These are phyloP conservation scores for Syncephalastrum monosporum DNA, from an alignment of 371 early-diverging fungal species.

Conservation along the genomic window DNA sequence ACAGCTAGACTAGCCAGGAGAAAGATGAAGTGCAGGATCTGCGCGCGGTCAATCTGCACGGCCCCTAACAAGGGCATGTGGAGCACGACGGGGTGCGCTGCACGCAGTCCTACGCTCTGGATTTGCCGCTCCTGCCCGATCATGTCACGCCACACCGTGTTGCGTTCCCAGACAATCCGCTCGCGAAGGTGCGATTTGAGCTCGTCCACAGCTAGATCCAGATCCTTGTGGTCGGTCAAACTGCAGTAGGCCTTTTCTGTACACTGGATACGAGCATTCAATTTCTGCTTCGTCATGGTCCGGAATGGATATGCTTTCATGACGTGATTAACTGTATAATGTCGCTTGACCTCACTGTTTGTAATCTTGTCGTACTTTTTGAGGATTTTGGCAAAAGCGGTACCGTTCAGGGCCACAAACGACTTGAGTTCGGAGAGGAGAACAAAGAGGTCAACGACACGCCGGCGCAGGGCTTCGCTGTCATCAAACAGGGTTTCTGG, in stretches of 20 bases:
- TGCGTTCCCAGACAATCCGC: constrained; percentile 93
- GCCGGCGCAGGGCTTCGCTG: constrained; percentile 24
- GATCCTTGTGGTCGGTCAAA: constrained; percentile 34
- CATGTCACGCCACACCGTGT: constrained; percentile 98
- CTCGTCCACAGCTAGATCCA: constrained; percentile 68
- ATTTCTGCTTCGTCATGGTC: constrained; percentile 47
- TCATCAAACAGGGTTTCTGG: constrained; percentile 14
- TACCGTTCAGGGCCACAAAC: constrained; percentile 90
- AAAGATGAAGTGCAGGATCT: constrained; percentile 32
- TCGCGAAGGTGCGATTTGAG: constrained; percentile 84
- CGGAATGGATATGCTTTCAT: constrained; percentile 69
- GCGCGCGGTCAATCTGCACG: constrained; percentile 35
- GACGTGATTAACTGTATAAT: constrained; percentile 50
- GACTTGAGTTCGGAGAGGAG: constrained; percentile 83
- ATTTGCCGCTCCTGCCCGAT: constrained; percentile 88
- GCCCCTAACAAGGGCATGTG: constrained; percentile 31
- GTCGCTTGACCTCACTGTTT: constrained; percentile 53
- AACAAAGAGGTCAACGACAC: constrained; percentile 70
- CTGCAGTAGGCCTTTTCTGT: constrained; percentile 59
- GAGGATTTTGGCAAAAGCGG: constrained; percentile 94
- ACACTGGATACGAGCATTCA: constrained; percentile 63
- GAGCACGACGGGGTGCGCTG: constrained; percentile 30
- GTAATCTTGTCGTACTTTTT: constrained; percentile 97
- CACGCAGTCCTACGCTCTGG: constrained; percentile 60
- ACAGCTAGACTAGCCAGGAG: constrained; percentile 47